Conservation (phyloP, 768 basidiomycete genomes). For the Sistotremastrum suecicum region DNA sequence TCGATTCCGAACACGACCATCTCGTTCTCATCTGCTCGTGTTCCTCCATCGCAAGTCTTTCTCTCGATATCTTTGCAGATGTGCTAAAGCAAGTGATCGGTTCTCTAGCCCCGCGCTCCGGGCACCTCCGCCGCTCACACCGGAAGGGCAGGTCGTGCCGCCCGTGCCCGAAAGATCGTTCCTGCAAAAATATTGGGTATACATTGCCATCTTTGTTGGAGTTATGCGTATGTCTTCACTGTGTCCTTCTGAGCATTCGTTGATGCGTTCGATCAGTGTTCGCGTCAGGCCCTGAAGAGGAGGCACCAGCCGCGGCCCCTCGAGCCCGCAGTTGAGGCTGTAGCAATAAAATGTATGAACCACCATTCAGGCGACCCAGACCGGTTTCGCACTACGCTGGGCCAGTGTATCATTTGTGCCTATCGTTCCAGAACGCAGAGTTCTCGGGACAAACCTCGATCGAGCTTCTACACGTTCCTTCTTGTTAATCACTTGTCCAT, state of each 20-base stretch:
- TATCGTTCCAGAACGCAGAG: too few species aligned
- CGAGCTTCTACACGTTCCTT: too few species aligned
- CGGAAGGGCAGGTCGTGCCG: conserved; percentile 48
- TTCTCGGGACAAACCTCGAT: too few species aligned
- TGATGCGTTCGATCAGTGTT: too few species aligned
- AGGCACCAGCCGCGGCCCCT: too few species aligned
- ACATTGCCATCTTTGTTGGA: conserved; percentile 44
- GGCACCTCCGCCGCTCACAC: conserved; percentile 49
- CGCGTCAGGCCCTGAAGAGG: too few species aligned
- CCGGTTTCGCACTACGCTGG: too few species aligned
- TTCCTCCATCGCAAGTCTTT: conserved; percentile 43
- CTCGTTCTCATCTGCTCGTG: conserved; percentile 26
- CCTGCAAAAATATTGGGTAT: conserved; percentile 86
- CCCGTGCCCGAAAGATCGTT: conserved; percentile 62
- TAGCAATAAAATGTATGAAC: too few species aligned
- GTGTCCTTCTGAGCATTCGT: not conserved
- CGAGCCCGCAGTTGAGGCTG: too few species aligned
- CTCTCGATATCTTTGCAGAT: conserved; percentile 1
- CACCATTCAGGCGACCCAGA: too few species aligned
- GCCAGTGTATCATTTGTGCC: too few species aligned
- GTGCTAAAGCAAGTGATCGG: conserved; percentile 3
- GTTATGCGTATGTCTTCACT: conserved; percentile 34
- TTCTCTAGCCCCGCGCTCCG: conserved; percentile 48
- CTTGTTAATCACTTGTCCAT: too few species aligned
- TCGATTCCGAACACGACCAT: conserved; percentile 39